Conservation (phyloP, 768 basidiomycete genomes). For the Favolaschia claudopus region DNA sequence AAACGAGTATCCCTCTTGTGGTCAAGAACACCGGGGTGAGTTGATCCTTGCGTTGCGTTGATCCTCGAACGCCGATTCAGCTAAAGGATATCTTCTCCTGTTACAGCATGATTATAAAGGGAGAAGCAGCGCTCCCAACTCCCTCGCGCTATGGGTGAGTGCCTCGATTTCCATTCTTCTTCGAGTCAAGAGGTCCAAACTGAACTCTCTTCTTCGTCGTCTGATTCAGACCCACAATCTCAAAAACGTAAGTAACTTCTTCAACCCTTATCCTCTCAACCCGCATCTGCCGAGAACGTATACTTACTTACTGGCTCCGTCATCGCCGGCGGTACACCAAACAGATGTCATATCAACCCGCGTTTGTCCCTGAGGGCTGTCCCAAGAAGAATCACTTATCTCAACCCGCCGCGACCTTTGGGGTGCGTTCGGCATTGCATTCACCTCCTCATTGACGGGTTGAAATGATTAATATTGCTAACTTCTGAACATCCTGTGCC, state of each 20-base stretch:
- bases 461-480: too few relatives aligned
- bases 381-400: too few relatives aligned
- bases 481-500: too few relatives aligned
- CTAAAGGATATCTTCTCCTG: neutral
- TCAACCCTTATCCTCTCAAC: too few relatives aligned
- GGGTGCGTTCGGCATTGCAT: too few relatives aligned
- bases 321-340: too few relatives aligned
- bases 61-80: neutral
- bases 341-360: slow-evolving; percentile 4
- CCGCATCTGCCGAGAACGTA: too few relatives aligned
- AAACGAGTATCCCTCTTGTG: slow-evolving; percentile 30
- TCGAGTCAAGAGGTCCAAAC: too few relatives aligned
- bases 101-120: slow-evolving; percentile 33
- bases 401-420: slow-evolving; percentile 3
- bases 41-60: too few relatives aligned
- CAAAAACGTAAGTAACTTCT: slow-evolving; percentile 12
- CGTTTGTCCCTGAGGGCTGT: slow-evolving; percentile 6
- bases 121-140: slow-evolving; percentile 31
- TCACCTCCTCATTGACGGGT: too few relatives aligned
- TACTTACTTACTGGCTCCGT: too few relatives aligned
- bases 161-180: too few relatives aligned
- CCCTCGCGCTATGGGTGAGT: slow-evolving; percentile 31
- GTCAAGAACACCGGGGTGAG: slow-evolving; percentile 40
- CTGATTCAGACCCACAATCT: slow-evolving; percentile 15
- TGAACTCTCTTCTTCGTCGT: neutral